Base-by-base conservation (phyloP, 1,284 basidiomycete genomes). In the Hymenochaete sp. region DNA sequence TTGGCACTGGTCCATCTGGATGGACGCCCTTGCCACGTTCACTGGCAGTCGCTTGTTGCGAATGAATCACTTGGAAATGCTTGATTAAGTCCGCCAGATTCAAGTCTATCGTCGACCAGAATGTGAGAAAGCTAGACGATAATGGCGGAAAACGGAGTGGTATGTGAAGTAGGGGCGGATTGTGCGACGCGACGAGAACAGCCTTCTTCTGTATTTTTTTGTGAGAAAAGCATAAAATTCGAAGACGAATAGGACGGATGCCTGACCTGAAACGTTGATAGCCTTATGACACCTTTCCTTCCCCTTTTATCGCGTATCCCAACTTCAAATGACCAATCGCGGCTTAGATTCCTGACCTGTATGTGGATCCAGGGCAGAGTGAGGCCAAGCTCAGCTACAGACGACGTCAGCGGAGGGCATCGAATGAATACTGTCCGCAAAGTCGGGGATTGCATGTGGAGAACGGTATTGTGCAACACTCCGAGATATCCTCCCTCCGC, bases 381-480 rank as follows among this genome's bases (percentile, higher is more conserved):
- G 47, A 91, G 60, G 8, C 78, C 82, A n/a, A 91, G 66, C 16
- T 64, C 66, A n/a, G 27, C 42, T 42, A 24, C 24, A 14, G 18
- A 45, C 33, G 24, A 21, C 54, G 44, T 22, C 68, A 67, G 35
- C 5, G 44, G 36, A 10, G 74, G 86, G 59, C 70, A 79, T 19
- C 75, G 76, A 42, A 91, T 78, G 56, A 72, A 91, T 0, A 87
- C 86, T 26, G 68, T 75, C 26, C 65, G 68, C 25, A 87, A 59
- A 1, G 76, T 77, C 6, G 86, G 85, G 2, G 84, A 87, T 56
- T 91, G 88, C 36, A 92, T 73, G 54, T 92, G 88, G n/a, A 92
- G 67, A 0, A 90, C 86, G 0, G 75, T 76, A 55, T 85, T 81
- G 57, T 71, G 57, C n/a, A 79, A 59, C 50, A 65, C 46, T 55